These are phyloP conservation scores for Malus orientalis DNA, from an alignment of 306 rosid species.

Conservation along the genomic window DNA sequence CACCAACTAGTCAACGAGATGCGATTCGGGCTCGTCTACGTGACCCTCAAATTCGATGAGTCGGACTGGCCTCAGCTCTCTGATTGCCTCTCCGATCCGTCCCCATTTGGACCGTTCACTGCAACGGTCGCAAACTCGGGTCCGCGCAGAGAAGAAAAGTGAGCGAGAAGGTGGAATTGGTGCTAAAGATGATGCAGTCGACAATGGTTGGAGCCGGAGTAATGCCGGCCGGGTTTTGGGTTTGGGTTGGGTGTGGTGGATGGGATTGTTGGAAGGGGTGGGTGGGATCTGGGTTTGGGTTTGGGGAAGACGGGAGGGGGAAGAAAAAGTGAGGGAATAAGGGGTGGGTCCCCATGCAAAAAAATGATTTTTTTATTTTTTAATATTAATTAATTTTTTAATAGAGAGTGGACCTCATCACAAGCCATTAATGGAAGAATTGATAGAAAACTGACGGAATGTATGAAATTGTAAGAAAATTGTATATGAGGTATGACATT, in stretches of 20 bases:
- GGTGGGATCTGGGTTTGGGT: too few species aligned
- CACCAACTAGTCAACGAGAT: constrained; percentile 72
- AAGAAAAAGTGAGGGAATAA: too few species aligned
- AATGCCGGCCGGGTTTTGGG: constrained; percentile 36
- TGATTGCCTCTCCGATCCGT: constrained; percentile 49
- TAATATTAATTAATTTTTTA: too few species aligned
- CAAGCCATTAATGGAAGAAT: too few species aligned
- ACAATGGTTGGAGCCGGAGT: constrained; percentile 79
- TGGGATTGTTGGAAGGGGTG: too few species aligned
- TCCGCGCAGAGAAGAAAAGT: constrained; percentile 53
- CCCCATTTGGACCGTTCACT: constrained; percentile 61
- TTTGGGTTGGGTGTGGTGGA: constrained; percentile 6
- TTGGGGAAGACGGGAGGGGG: too few species aligned
- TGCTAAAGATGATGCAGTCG: constrained; percentile 67
- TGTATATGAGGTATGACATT: too few species aligned
- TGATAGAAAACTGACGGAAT: fast-evolving
- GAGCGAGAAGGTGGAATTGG: constrained; percentile 34
- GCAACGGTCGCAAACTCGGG: constrained; percentile 63
- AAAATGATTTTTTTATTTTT: too few species aligned
- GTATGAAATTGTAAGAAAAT: too few species aligned
- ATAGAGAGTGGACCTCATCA: too few species aligned
- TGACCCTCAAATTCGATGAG: constrained; percentile 54
- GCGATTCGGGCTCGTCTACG: constrained; percentile 61
- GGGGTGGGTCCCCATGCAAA: too few species aligned
- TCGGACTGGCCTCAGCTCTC: constrained; percentile 19